A percentile compares a stretch with the other conserved stretches of the same genome.
Evolutionary conservation across 31 red algal species (phyloP).

Genomic region (Odonthalia washingtoniensis): DNA sequence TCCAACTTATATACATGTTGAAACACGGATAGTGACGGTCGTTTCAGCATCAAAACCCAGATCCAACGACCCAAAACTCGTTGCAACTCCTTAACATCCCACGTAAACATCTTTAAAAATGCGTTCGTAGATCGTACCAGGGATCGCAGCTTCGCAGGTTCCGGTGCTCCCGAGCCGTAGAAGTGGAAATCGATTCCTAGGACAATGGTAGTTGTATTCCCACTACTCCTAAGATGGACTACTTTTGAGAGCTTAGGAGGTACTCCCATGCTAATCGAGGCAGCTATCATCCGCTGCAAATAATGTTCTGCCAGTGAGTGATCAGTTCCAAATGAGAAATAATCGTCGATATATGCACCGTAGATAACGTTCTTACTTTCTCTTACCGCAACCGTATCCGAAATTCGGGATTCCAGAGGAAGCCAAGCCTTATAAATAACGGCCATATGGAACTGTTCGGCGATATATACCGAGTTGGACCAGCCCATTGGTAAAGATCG

Average conservation of each 20-base stretch:
- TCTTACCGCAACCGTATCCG: background rate
- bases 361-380: background rate
- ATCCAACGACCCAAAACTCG: background rate
- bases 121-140: background rate
- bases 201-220: background rate
- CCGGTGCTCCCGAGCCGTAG: background rate
- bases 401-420: background rate
- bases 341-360: constrained; percentile 7
- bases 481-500: background rate
- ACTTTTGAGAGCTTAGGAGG: background rate
- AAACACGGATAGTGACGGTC: background rate
- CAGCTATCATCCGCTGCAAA: background rate
- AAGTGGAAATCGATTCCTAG: background rate
- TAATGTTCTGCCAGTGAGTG: background rate
- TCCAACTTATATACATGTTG: background rate
- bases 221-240: background rate
- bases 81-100: background rate
- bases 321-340: background rate
- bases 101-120: background rate
- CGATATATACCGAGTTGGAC: background rate
- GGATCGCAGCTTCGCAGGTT: background rate
- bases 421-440: background rate
- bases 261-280: background rate
- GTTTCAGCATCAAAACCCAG: background rate
- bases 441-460: background rate